These are phyloP conservation scores for Umbilicus rupestris DNA, from an alignment of 164 flowering plant species.

Conservation along the genomic window DNA sequence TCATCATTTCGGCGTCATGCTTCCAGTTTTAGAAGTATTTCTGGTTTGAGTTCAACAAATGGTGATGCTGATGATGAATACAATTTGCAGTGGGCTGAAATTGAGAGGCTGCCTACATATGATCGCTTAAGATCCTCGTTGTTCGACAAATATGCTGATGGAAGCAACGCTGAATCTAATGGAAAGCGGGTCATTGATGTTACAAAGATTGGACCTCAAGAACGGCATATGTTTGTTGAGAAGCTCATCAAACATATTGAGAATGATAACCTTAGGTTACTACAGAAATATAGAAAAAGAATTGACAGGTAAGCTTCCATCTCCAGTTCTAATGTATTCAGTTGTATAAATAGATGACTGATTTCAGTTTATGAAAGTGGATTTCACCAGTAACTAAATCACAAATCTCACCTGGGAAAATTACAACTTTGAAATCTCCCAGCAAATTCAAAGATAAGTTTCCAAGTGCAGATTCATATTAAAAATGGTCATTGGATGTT, in stretches of 20 bases:
- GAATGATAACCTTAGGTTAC: conserved; percentile 46
- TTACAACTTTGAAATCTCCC: too few relatives aligned
- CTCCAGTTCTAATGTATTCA: neutral
- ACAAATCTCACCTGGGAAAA: neutral
- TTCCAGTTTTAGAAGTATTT: conserved; percentile 34
- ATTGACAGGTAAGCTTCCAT: conserved; percentile 40
- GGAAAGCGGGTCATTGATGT: conserved; percentile 39
- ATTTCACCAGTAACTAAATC: neutral
- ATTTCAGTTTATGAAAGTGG: neutral
- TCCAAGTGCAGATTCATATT: too few relatives aligned
- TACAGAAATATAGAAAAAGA: conserved; percentile 46
- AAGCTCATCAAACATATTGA: conserved; percentile 65
- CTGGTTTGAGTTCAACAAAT: conserved; percentile 18
- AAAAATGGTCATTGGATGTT: too few relatives aligned
- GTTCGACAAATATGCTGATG: conserved; percentile 20
- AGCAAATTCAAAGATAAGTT: too few relatives aligned
- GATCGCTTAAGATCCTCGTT: conserved; percentile 44
- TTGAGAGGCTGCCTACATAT: conserved; percentile 53
- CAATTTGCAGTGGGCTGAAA: conserved; percentile 50
- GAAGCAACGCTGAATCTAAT: conserved; percentile 9
- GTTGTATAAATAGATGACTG: neutral
- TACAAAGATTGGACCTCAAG: conserved; percentile 43
- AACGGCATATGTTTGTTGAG: conserved; percentile 32
- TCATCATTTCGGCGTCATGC: conserved; percentile 31
- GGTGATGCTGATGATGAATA: conserved; percentile 26